Evolutionary conservation across 2,329 filamentous ascomycete species (phyloP), one percentile per base, ranked within the genome.

Genomic region (Aspergillus sergii): DNA sequence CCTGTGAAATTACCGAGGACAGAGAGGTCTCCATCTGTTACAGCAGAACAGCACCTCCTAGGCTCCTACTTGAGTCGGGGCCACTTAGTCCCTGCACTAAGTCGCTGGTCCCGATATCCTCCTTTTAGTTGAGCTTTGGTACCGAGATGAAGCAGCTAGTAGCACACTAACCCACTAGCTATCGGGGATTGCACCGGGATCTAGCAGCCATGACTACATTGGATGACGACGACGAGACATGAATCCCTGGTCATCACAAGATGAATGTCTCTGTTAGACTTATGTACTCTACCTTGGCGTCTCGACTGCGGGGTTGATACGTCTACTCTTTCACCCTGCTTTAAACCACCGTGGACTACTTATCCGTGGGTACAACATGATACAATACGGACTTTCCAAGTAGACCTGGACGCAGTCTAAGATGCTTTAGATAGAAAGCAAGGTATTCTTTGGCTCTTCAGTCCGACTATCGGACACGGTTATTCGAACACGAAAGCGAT

Each of bases 51-150:
- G 14, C 14, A 36, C 12, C 34, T 36, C 34, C 12, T n/a, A 10
- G 21, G 4, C 10, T 34, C 32, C 34, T 36, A 28, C 51, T 32
- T 30, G 23, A 41, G 46, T 19, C 26, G 16, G 46, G 26, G 26
- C 51, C 30, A 54, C 51, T 54, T 54, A 54, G 51, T 36, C 51
- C n/a, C 51, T 36, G 51, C 51, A 54, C 51, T 36, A 54, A 54
- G 32, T 36, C 4, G n/a, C 11, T 54, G 51, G 51, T 54, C 19
- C 51, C 51, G 51, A 54, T 54, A 54, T 54, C 21, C 28, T 36
- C 19, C 32, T 54, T 21, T 30, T 54, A 32, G 51, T 28, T 36
- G n/a, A 36, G n/a, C 11, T 21, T 32, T 54, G 30, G 51, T 54
- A 54, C 51, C 51, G 51, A 54, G 51, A 54, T 54, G 51, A 54